Percentiles rank a stretch among this genome's conserved stretches.
Evolutionary conservation across 495 filamentous ascomycete species (phyloP).

Genomic region (Aspergillus incahuasiensis): DNA sequence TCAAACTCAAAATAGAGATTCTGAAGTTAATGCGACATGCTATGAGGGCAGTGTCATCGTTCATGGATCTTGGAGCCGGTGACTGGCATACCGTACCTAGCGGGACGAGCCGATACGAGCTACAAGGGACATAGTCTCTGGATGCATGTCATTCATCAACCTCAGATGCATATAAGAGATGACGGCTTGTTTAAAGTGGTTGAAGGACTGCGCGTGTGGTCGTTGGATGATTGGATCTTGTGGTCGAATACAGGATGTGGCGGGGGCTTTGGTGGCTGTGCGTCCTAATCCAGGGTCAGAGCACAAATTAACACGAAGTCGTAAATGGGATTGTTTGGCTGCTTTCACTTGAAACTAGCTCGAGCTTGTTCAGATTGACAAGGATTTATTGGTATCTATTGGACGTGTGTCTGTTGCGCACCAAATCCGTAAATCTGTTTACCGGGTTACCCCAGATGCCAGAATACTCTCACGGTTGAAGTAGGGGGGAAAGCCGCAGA

Average conservation of each 20-base stretch:
- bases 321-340: neutral
- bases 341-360: neutral
- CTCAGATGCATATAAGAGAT: neutral
- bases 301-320: neutral
- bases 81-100: neutral
- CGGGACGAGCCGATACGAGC: neutral
- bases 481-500: neutral
- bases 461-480: neutral
- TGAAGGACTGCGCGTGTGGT: slow-evolving; percentile 2
- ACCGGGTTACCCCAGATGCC: neutral
- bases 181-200: neutral
- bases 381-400: neutral
- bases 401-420: neutral
- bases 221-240: slow-evolving; percentile 8
- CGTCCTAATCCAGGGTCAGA: neutral
- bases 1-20: neutral
- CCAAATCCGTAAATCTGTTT: neutral
- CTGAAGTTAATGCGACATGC: neutral
- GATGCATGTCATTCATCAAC: neutral
- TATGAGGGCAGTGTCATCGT: neutral
- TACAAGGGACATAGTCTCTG: neutral
- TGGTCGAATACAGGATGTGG: neutral
- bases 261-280: slow-evolving; percentile 2
- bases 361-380: neutral
- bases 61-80: too few species aligned